These are phyloP conservation scores for Flaveria ramosissima DNA, from an alignment of 129 eudicot genomes.

Conservation along the genomic window DNA sequence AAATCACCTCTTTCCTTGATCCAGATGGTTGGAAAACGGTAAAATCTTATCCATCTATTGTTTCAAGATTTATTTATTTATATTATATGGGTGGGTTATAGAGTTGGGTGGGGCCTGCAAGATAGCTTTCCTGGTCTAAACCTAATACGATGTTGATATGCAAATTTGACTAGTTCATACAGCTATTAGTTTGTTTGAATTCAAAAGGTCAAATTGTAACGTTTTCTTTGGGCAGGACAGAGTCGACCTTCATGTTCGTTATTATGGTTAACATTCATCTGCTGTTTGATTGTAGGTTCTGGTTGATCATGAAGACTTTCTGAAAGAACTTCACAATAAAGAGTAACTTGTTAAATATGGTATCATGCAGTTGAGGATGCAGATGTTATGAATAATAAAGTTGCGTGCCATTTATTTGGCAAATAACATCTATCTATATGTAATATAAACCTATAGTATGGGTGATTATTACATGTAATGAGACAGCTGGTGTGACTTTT, in stretches of 20 bases:
- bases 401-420: conserved; percentile 18
- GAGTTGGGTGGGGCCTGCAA: background rate
- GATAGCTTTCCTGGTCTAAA: background rate
- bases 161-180: background rate
- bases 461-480: background rate
- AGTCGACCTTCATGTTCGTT: background rate
- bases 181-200: background rate
- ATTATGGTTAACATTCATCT: background rate
- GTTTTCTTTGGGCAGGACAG: background rate
- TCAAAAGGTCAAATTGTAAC: background rate
- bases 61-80: background rate
- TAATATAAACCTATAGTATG: conserved; percentile 14
- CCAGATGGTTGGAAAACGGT: conserved; percentile 99
- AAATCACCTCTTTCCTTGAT: conserved; percentile 75
- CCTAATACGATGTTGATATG: background rate
- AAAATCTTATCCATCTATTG: conserved; percentile 23
- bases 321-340: conserved; percentile 60
- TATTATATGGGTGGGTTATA: too few relatives aligned
- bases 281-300: conserved; percentile 55
- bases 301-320: conserved; percentile 86
- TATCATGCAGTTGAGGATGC: conserved; percentile 6
- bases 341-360: conserved; percentile 23
- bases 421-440: conserved; percentile 1
- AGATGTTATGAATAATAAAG: conserved; percentile 27
- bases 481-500: too few relatives aligned